phyloP scores from a whole-genome alignment of 345 rosid species.

The Gossypium anomalum region DNA sequence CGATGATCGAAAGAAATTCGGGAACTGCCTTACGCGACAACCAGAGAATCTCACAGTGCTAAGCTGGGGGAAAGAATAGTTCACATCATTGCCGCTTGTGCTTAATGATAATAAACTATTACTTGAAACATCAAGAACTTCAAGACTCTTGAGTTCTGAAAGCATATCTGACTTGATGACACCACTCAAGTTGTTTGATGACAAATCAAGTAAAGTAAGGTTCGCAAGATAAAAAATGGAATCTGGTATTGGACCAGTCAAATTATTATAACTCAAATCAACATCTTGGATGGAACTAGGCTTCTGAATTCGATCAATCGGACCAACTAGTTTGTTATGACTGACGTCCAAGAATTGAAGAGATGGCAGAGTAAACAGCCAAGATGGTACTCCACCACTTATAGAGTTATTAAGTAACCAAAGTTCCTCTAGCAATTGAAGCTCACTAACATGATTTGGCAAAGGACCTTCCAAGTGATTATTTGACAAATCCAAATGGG shows the following conservation, averaged over 20 bases:
- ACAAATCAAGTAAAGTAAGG: too few relatives aligned
- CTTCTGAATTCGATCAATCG: background rate
- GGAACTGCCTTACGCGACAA: background rate
- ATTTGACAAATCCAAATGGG: too few relatives aligned
- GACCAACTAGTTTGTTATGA: constrained; percentile 7
- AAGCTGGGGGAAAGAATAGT: background rate
- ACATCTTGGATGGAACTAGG: background rate
- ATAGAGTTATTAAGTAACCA: background rate
- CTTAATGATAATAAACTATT: background rate
- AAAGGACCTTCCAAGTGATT: too few relatives aligned
- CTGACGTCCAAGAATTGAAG: background rate
- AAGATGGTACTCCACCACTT: constrained; percentile 6
- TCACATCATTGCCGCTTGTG: background rate
- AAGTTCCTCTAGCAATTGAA: too few relatives aligned
- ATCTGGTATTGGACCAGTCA: too few relatives aligned
- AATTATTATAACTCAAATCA: background rate
- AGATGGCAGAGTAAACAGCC: constrained; percentile 11
- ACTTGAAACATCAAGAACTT: background rate
- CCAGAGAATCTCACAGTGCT: background rate
- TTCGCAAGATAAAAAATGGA: background rate
- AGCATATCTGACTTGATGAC: background rate
- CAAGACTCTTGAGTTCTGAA: background rate
- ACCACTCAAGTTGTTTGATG: constrained; percentile 12
- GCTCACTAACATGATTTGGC: too few relatives aligned
- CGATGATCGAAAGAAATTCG: background rate